Base-by-base conservation (phyloP, 164 flowering plant genomes). In the Berberis vulgaris region DNA sequence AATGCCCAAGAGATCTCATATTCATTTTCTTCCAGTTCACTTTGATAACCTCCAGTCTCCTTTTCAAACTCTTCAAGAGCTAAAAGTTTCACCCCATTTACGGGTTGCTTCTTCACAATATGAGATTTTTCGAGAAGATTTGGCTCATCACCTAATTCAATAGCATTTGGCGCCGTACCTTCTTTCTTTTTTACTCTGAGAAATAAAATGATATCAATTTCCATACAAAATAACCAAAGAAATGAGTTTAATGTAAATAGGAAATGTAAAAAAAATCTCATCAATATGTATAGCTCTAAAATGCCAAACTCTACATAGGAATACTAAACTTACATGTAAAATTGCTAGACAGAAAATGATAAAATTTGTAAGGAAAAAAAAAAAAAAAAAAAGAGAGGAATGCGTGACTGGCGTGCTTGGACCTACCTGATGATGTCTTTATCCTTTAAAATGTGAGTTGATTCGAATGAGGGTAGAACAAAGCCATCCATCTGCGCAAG, bases 401-500 rank as follows among this genome's bases (percentile, higher is more conserved):
- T 26, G 26, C 26, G 26, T 26, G 26, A 26, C 26, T 26, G 26
- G 26, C 26, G 26, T 26, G 26, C 26, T 26, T 26, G 26, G 26
- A 26, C 26, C 26, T 26, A 91, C 99, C 97, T 63, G 69, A 95
- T 67, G 9, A 91, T 64, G 60, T 95, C 97, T 47, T 79, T 84
- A 66, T 91, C 97, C 73, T 80, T 84, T 26, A 95, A 71, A 65
- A 91, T 77, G 40, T 56, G 59, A 13, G 82, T 83, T 1, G 99
- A 89, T 68, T 87, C 99, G 67, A 89, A 91, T 2, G 81, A 71
- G 1, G 97, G 97, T 45, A 95, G 63, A 41, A 77, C 88, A 80
- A 82, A 91, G n/a, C 88, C 97, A 71, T 92, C 96, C 88, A 91
- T 82, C 99, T 95, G 82, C 80, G 73, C 61, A 9, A 72, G 49